Base-by-base conservation (phyloP, 345 rosid species). In the Boechera retrofracta region DNA sequence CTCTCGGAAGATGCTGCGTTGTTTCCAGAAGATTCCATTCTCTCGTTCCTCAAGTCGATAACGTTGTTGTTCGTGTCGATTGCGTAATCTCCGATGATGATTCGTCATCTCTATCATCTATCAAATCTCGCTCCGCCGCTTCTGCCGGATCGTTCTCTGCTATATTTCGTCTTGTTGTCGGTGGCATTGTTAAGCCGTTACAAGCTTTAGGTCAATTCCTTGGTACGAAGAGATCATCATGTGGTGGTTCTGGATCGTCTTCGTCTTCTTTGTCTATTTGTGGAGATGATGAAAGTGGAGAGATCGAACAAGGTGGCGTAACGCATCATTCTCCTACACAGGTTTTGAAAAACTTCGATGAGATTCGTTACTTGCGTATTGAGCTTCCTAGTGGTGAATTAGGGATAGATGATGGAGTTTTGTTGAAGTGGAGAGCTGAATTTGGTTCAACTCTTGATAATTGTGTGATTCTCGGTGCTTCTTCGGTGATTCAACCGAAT, bases 281-380 rank as follows among this genome's bases (percentile, higher is more conserved):
- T 44, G 49, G 49, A 3, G 49, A 44, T 12, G 49, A 13, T 8
- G 86, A 85, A 10, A 91, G 82, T 10, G 87, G 86, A 1, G 98
- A 90, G 69, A 79, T 75, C 68, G 98, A 94, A 58, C 95, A 83
- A 69, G 92, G 83, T 0, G 92, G 94, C 4, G 95, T 96, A 10
- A 93, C 97, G 31, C 99, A 96, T 75, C 99, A 91, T 75, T 96
- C 99, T 0, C 99, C 99, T 0, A 87, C 94, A 0, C 99, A 93
- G 83, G 98, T 96, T 15, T 78, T 96, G 60, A 87, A 83, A 80
- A 96, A 93, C 81, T 96, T 96, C 67, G 83, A 87, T 15, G 99
- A 96, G 89, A 86, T 96, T 84, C 93, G 93, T 47, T 84, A 79
- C 82, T 77, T 96, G 0, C 87, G 97, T 4, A 93, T 96, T 72